Conservation (phyloP, 495 filamentous ascomycete genomes). For the Cryomyces minteri region DNA sequence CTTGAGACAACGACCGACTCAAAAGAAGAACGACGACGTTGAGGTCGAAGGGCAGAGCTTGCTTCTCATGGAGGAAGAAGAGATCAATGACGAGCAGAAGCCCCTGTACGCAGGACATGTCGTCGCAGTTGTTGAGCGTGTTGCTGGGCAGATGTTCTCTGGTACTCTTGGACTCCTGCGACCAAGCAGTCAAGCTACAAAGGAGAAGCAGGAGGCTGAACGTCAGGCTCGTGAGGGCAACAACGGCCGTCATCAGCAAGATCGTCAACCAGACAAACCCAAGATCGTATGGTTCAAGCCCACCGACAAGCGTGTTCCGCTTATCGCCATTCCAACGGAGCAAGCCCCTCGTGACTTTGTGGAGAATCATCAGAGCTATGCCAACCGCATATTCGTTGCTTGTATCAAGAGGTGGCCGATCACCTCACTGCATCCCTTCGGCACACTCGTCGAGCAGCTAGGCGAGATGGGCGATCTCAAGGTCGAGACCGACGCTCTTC, state of each 20-base stretch:
- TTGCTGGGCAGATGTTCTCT: conserved; percentile 98
- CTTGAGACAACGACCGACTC: conserved; percentile 86
- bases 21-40: conserved; percentile 99
- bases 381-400: conserved; percentile 92
- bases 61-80: conserved; percentile 90
- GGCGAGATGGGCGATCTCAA: conserved; percentile 94
- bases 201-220: conserved; percentile 98
- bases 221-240: conserved; percentile 75
- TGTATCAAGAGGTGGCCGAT: conserved; percentile 99
- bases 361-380: conserved; percentile 94
- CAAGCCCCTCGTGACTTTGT: conserved; percentile 96
- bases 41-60: conserved; percentile 97
- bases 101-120: conserved; percentile 93
- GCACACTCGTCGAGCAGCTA: conserved; percentile 90
- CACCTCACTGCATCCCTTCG: conserved; percentile 96
- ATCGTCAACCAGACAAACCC: conserved; percentile 84
- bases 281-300: conserved; percentile 99
- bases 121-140: conserved; percentile 91
- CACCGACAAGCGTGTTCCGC: conserved; percentile 92
- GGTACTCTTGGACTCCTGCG: conserved; percentile 80
- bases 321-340: conserved; percentile 96
- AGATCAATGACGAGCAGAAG: conserved; percentile 96
- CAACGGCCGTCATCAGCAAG: conserved; percentile 54
- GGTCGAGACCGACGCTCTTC: conserved; percentile 91
- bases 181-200: conserved; percentile 95